Base-by-base conservation (phyloP, 306 rosid species). In the Mimosa pudica region DNA sequence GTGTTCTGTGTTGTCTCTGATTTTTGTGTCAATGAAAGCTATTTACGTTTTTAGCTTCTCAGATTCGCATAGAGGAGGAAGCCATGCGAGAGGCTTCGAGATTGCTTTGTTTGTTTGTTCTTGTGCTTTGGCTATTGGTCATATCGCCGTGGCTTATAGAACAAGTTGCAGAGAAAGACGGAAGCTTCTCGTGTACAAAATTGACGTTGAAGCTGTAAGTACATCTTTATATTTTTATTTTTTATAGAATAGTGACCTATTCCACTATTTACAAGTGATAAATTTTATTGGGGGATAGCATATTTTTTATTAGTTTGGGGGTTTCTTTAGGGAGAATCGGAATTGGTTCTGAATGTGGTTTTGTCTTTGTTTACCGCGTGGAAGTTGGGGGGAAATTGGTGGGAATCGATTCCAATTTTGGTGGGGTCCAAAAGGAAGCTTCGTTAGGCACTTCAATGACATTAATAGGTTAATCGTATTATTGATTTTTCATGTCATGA, bases 131-230 rank as follows among this genome's bases (percentile, higher is more conserved):
- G 93, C 93, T 12, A 71, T 91, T 69, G 93, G 88, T 2, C 96
- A 91, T 78, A 75, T 91, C 11, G 83, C 76, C 45, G 93, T 89
- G 38, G 96, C 96, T 1, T 91, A 91, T 33, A 86, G 86, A 77
- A 91, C 96, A 3, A 88, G 93, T 83, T 89, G 96, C 88, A 86
- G 86, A 83, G 96, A 91, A 69, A 83, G 96, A 81, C 80, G 93
- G 68, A 91, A 87, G 90, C 96, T 91, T 47, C 57, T 87, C 79
- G 88, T 91, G 52, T 91, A 87, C 89, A 91, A 83, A 80, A 91
- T 91, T 80, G 93, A 91, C 85, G 85, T 89, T 35, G 96, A 91
- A 86, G 90, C 96, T 82, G 96, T 91, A 72, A 86, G 96, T 85
- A 46, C 33, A 48, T 48, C 77, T 62, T 44, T 49, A 45, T 20